Evolutionary conservation across 2,329 filamentous ascomycete genomes (phyloP).

Genomic region (Cadophora malorum): DNA sequence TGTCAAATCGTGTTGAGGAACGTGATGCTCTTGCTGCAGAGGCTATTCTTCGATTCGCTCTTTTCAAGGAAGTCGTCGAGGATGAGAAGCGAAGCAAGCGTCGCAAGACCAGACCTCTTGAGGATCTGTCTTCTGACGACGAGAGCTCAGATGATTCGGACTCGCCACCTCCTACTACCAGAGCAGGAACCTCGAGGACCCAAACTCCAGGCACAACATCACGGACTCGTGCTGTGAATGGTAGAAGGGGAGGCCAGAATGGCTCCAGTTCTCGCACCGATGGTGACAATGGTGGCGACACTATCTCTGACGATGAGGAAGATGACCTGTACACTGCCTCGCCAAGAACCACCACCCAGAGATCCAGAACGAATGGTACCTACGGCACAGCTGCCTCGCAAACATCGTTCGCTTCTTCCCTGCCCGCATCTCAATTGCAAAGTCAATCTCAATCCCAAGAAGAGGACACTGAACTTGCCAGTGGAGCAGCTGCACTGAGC

Average conservation of each 20-base stretch:
- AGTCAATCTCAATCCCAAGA: conserved; percentile 42
- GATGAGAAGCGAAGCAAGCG: conserved; percentile 83
- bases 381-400: conserved; percentile 38
- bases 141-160: conserved; percentile 59
- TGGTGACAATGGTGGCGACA: conserved; percentile 56
- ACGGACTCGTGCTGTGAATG: conserved; percentile 44
- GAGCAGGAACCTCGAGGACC: conserved; percentile 44
- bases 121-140: conserved; percentile 64
- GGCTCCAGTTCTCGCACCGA: conserved; percentile 45
- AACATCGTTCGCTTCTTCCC: conserved; percentile 49
- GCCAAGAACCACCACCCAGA: conserved; percentile 36
- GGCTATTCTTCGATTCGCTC: conserved; percentile 86
- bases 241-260: conserved; percentile 39
- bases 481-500: conserved; percentile 39
- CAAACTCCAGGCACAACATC: conserved; percentile 43
- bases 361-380: conserved; percentile 32
- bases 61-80: conserved; percentile 94
- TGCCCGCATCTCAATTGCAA: conserved; percentile 45
- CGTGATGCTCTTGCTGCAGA: conserved; percentile 89
- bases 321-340: conserved; percentile 47
- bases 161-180: conserved; percentile 40
- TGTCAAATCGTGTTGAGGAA: conserved; percentile 88
- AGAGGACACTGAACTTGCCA: conserved; percentile 41
- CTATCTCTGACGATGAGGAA: conserved; percentile 51
- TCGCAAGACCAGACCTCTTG: conserved; percentile 68